These are phyloP conservation scores for Tuctoria greenei DNA, from an alignment of 176 grass and related monocot genomes.

Conservation along the genomic window DNA sequence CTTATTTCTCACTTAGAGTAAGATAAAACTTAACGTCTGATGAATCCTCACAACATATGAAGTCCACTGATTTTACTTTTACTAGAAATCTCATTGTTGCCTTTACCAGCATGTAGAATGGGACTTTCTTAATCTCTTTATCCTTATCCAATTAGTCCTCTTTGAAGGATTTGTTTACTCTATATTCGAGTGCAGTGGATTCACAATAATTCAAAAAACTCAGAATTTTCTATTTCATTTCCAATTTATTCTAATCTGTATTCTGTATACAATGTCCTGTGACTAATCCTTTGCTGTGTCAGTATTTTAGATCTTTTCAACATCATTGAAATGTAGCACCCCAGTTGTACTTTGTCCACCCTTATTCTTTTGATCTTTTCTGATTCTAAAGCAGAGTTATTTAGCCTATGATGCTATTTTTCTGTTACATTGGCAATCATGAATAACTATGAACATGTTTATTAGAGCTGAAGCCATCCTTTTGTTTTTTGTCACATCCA, in stretches of 20 bases:
- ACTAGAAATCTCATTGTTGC: not conserved
- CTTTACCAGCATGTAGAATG: not conserved
- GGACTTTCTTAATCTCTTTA: not conserved
- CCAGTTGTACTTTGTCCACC: not conserved
- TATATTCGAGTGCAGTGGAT: not conserved
- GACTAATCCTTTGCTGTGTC: not conserved
- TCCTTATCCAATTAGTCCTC: not conserved
- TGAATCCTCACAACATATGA: too few relatives aligned
- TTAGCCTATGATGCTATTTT: too few relatives aligned
- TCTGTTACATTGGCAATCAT: not conserved
- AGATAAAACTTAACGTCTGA: not conserved
- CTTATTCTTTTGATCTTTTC: not conserved
- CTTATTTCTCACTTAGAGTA: not conserved
- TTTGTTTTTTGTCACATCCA: not conserved
- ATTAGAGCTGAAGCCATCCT: not conserved
- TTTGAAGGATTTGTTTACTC: not conserved
- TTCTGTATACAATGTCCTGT: not conserved
- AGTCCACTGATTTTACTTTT: not conserved
- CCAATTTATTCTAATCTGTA: not conserved
- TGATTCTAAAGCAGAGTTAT: slow-evolving; percentile 1
- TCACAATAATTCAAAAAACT: not conserved
- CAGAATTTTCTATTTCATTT: not conserved
- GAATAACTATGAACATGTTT: not conserved
- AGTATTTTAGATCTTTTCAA: not conserved
- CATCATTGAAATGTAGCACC: not conserved